Evolutionary conservation across 805 yeast species (phyloP).

Genomic region (Saturnispora hagleri): DNA sequence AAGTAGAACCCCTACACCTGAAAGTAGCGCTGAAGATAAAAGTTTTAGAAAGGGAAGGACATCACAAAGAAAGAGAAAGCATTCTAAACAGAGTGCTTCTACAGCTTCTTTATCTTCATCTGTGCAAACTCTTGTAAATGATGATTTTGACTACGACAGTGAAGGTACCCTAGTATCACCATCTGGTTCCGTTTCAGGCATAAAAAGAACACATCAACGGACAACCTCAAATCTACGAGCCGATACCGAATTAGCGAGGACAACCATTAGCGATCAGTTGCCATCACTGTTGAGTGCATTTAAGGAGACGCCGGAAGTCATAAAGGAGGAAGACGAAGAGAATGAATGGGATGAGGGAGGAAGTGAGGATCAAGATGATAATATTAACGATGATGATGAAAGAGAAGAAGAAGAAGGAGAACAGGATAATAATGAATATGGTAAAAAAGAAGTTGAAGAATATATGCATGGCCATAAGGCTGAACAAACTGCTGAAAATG

Average conservation of each 20-base stretch:
- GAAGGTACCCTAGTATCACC: slow-evolving; percentile 7
- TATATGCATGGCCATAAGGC: background rate
- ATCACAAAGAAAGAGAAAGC: slow-evolving; percentile 1
- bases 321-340: slow-evolving; percentile 1
- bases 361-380: slow-evolving; percentile 30
- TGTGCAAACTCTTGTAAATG: background rate
- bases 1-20: slow-evolving; percentile 7
- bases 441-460: background rate
- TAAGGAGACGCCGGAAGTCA: slow-evolving; percentile 45
- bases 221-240: slow-evolving; percentile 3
- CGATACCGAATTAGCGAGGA: slow-evolving; percentile 16
- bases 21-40: background rate
- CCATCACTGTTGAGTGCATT: slow-evolving; percentile 63
- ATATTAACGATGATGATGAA: background rate
- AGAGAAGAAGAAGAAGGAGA: background rate
- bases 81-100: background rate
- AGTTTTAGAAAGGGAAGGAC: slow-evolving; percentile 4
- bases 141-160: slow-evolving; percentile 6
- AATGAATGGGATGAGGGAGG: slow-evolving; percentile 22
- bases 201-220: slow-evolving; percentile 1
- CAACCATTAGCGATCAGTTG: slow-evolving; percentile 53
- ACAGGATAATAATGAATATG: slow-evolving; percentile 13
- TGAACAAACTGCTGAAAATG: background rate
- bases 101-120: background rate
- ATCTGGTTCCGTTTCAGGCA: background rate